Evolutionary conservation across 208 protist species (phyloP).

Genomic region (Spongospora subterranea): DNA sequence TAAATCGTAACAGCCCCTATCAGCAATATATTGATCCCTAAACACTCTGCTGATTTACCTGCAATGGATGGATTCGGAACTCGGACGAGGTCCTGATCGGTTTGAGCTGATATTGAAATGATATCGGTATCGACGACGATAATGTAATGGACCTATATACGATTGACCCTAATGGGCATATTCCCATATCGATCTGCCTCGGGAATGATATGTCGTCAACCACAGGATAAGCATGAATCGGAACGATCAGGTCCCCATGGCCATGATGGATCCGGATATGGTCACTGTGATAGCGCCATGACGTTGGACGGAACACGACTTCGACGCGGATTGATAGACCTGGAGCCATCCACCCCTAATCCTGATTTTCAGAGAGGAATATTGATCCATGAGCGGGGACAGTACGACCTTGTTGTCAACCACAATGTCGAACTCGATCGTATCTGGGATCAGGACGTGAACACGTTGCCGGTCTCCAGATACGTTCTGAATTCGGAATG

Average conservation of each 20-base stretch:
- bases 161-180: neutral
- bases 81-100: slow-evolving; percentile 33
- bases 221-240: neutral
- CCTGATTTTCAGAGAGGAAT: neutral
- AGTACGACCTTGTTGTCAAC: neutral
- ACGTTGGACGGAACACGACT: neutral
- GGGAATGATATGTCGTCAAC: neutral
- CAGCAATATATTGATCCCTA: neutral
- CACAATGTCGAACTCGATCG: slow-evolving; percentile 47
- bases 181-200: slow-evolving; percentile 7
- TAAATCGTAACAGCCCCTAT: neutral
- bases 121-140: neutral
- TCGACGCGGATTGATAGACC: neutral
- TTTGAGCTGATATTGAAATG: neutral
- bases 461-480: neutral
- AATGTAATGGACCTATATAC: neutral
- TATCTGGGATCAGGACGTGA: slow-evolving; percentile 15
- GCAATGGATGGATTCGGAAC: neutral
- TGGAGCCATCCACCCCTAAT: slow-evolving; percentile 33
- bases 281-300: neutral
- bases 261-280: neutral
- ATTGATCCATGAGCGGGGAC: neutral
- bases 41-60: neutral
- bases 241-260: slow-evolving; percentile 14
- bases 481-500: neutral